A percentile compares a stretch with the other conserved stretches of the same genome.
These are phyloP conservation scores for Vinca minor DNA, from an alignment of 257 asterid species.

Conservation along the genomic window DNA sequence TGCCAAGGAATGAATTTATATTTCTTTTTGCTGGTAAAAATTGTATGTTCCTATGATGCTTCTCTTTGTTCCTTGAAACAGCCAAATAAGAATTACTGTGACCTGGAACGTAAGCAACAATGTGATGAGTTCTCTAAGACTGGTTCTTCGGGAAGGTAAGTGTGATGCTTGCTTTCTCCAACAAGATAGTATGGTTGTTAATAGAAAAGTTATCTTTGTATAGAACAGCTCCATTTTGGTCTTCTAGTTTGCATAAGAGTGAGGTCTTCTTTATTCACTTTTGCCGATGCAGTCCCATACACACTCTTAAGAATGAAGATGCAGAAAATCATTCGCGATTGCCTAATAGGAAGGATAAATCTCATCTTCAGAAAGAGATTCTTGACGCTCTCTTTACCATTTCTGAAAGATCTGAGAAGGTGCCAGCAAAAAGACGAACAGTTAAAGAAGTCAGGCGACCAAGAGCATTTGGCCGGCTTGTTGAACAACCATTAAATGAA, in stretches of 20 bases:
- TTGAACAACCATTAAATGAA: conserved; percentile 42
- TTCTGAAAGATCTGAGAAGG: conserved; percentile 35
- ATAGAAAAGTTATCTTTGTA: not conserved
- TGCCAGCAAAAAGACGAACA: conserved; percentile 11
- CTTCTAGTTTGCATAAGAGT: not conserved
- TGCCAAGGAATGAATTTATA: not conserved
- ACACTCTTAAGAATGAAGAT: no score
- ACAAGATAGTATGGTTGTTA: not conserved
- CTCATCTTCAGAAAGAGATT: conserved; percentile 39
- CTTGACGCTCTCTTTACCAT: conserved; percentile 41
- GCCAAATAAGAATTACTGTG: not conserved
- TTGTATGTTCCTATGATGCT: conserved; percentile 27
- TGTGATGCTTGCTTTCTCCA: not conserved
- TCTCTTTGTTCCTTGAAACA: conserved; percentile 2
- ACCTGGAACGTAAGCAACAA: not conserved
- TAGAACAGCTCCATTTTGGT: not conserved
- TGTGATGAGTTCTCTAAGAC: not conserved
- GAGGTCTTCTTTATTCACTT: conserved; percentile 4
- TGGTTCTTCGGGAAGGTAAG: conserved; percentile 17
- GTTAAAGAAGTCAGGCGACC: conserved; percentile 22
- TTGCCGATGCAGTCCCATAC: conserved; percentile 31
- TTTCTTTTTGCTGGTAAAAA: conserved; percentile 6
- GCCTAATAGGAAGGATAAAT: not conserved
- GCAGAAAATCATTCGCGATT: not conserved
- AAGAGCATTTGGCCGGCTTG: conserved; percentile 25